Conservation (phyloP, 148 eudicot species). For the Dysphania ambrosioides region DNA sequence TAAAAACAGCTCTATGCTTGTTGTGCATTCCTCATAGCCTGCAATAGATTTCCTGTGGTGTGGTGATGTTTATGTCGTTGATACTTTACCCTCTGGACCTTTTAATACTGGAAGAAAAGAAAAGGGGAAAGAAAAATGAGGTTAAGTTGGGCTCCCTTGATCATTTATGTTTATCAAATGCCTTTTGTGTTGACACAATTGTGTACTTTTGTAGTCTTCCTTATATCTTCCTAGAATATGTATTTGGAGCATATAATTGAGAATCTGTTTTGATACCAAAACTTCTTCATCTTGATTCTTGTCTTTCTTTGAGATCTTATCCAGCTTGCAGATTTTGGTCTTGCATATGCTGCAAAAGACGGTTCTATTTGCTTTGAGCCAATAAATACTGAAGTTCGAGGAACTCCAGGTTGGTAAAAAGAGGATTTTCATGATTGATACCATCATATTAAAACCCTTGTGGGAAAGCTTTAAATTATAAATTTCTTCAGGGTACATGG, state of each 20-base stretch:
- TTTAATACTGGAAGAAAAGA: neutral
- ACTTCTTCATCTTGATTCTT: no score
- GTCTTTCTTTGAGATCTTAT: slow-evolving; percentile 11
- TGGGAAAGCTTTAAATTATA: neutral
- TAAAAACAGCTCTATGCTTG: no score
- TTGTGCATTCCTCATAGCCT: neutral
- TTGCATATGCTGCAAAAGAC: slow-evolving; percentile 82
- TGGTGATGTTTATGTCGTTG: neutral
- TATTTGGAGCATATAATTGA: neutral
- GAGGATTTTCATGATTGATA: neutral
- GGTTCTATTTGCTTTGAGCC: slow-evolving; percentile 92
- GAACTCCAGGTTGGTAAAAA: slow-evolving; percentile 75
- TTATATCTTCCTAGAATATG: neutral
- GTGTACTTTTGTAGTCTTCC: neutral
- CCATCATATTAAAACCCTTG: neutral
- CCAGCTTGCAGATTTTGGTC: slow-evolving; percentile 98
- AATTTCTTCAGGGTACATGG: slow-evolving; percentile 74
- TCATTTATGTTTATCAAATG: neutral
- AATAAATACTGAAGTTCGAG: slow-evolving; percentile 82
- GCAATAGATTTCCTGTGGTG: neutral
- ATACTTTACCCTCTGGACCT: neutral
- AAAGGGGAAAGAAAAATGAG: neutral
- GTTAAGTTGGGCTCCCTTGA: neutral
- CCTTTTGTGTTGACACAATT: neutral
- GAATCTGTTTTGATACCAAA: neutral